Evolutionary conservation across 441 rosid genomes (phyloP).

Genomic region (Brassica hybrid): DNA sequence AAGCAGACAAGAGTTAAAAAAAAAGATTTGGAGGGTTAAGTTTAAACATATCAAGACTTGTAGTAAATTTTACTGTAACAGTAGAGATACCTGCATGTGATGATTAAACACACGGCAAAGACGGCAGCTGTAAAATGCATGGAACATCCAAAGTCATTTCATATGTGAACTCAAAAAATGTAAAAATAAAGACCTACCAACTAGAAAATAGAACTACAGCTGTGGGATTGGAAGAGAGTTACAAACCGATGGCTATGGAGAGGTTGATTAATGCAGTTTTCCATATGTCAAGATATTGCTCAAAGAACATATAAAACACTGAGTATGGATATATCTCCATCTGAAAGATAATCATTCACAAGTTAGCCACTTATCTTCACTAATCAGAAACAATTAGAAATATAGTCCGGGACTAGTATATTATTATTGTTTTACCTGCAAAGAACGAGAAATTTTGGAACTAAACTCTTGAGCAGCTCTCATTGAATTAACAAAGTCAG

Average conservation of each 20-base stretch:
- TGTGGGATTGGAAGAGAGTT: slow-evolving; percentile 31
- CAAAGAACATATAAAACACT: slow-evolving; percentile 97
- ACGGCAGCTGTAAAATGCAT: slow-evolving; percentile 76
- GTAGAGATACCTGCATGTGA: slow-evolving; percentile 67
- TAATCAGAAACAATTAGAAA: background rate
- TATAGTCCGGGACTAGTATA: too few species aligned
- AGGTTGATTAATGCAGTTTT: slow-evolving; percentile 92
- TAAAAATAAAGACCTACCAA: slow-evolving; percentile 21
- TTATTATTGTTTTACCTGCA: slow-evolving; percentile 59
- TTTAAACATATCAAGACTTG: background rate
- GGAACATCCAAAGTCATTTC: slow-evolving; percentile 26
- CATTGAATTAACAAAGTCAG: slow-evolving; percentile 87
- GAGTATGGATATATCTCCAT: slow-evolving; percentile 97
- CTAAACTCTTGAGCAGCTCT: slow-evolving; percentile 92
- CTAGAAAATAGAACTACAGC: slow-evolving; percentile 5
- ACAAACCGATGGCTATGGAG: slow-evolving; percentile 93
- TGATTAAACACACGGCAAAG: slow-evolving; percentile 79
- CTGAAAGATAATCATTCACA: slow-evolving; percentile 55
- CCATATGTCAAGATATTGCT: slow-evolving; percentile 99
- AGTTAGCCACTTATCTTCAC: slow-evolving; percentile 11
- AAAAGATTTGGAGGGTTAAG: too few species aligned
- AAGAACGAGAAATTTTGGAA: slow-evolving; percentile 78
- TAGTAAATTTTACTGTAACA: background rate
- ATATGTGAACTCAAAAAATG: background rate
- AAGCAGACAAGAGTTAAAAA: too few species aligned